These are phyloP conservation scores for Plasmodium cynomolgi DNA, from an alignment of 169 alveolate genomes.

Conservation along the genomic window DNA sequence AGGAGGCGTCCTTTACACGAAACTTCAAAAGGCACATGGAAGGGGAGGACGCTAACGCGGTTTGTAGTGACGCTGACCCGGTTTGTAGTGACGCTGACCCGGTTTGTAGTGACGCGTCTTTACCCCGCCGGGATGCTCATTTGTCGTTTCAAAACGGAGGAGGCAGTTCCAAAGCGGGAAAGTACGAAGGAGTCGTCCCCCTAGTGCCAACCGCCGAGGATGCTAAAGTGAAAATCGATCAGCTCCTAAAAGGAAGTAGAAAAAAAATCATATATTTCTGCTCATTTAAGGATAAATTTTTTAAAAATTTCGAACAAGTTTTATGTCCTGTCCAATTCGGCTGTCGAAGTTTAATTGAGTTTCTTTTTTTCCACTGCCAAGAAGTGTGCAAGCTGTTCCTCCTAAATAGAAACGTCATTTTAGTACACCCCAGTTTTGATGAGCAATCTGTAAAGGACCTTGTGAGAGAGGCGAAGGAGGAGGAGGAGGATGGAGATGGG, in stretches of 20 bases:
- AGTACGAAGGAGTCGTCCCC: not conserved
- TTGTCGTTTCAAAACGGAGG: not conserved
- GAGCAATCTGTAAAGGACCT: not conserved
- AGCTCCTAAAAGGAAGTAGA: constrained; percentile 1
- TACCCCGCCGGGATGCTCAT: too few species aligned
- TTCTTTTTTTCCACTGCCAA: constrained; percentile 27
- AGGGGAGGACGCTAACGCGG: not conserved
- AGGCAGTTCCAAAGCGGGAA: not conserved
- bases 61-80: not conserved
- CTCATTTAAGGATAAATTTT: constrained; percentile 11
- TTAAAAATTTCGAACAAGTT: not conserved
- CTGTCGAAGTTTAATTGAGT: constrained; percentile 9
- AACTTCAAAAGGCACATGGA: not conserved
- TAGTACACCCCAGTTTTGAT: constrained; percentile 17
- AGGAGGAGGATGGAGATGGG: not conserved
- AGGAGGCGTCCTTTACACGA: constrained; percentile 1
- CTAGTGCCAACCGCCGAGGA: constrained; percentile 14
- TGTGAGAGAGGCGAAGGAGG: not conserved
- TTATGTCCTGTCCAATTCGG: constrained; percentile 6
- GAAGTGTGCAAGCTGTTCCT: constrained; percentile 19
- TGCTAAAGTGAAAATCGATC: constrained; percentile 2
- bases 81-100: not conserved
- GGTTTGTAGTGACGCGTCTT: too few species aligned
- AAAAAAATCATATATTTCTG: not conserved
- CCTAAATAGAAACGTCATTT: constrained; percentile 1